Evolutionary conservation across 1,284 basidiomycete species (phyloP).

Genomic region (Sparassis latifolia): DNA sequence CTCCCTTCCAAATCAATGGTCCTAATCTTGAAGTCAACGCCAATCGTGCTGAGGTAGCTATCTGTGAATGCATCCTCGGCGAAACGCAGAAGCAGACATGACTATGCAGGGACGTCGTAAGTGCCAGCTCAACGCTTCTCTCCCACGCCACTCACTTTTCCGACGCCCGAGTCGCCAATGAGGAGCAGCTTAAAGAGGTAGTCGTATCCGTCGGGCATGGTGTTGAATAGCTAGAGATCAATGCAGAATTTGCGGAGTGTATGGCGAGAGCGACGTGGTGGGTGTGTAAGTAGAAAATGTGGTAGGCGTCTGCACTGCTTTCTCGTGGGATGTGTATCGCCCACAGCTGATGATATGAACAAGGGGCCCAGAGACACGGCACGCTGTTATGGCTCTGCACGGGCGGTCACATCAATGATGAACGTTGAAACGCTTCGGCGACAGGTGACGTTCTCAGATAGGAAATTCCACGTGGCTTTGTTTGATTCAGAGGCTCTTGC

Average conservation of each 20-base stretch:
- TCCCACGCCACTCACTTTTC: constrained; percentile 57
- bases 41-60: constrained; percentile 98
- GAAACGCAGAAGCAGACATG: constrained; percentile 96
- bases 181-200: constrained; percentile 95
- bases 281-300: not conserved
- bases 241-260: not conserved
- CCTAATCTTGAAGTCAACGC: constrained; percentile 99
- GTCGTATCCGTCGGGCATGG: constrained; percentile 91
- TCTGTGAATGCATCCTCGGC: constrained; percentile 99
- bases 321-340: not conserved
- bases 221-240: constrained; percentile 9
- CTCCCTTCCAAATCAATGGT: constrained; percentile 99
- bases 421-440: too few relatives aligned
- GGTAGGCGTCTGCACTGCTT: not conserved
- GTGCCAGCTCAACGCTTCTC: not conserved
- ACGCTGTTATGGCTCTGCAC: too few relatives aligned
- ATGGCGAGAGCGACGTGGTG: too few relatives aligned
- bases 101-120: constrained; percentile 44
- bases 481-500: constrained; percentile 14
- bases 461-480: constrained; percentile 3
- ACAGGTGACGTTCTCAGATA: not conserved
- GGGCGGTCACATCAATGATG: too few relatives aligned
- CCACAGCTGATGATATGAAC: too few relatives aligned
- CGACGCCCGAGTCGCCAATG: constrained; percentile 93
- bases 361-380: too few relatives aligned